phyloP scores from a whole-genome alignment of 352 stramenopile genomes.

The Phytopythium chamaehyphon region DNA sequence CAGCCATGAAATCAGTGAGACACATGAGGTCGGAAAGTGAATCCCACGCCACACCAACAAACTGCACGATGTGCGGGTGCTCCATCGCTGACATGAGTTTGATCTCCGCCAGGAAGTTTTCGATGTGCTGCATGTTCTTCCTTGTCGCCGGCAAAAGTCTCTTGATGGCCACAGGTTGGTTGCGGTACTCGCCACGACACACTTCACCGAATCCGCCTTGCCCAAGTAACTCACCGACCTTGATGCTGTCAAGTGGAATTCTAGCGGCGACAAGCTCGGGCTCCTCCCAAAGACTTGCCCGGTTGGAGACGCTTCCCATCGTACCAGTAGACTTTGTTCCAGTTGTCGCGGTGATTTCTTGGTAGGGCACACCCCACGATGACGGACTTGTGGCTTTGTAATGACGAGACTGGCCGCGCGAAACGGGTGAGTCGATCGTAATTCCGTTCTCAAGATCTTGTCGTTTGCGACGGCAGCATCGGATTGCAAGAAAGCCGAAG shows the following conservation, averaged over 20 bases:
- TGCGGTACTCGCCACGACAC: slow-evolving; percentile 27
- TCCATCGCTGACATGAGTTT: slow-evolving; percentile 34
- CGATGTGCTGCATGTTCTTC: slow-evolving; percentile 34
- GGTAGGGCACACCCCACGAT: background rate
- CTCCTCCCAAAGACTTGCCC: slow-evolving; percentile 23
- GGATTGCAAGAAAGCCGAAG: too few species aligned
- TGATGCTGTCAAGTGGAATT: slow-evolving; percentile 31
- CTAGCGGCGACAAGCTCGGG: slow-evolving; percentile 28
- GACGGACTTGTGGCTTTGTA: slow-evolving; percentile 11
- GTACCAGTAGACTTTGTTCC: background rate
- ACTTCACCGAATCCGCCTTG: slow-evolving; percentile 32
- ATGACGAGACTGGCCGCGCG: too few species aligned
- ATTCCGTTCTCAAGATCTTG: too few species aligned
- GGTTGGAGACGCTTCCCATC: background rate
- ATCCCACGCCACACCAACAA: slow-evolving; percentile 58
- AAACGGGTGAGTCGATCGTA: too few species aligned
- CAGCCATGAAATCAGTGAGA: slow-evolving; percentile 47
- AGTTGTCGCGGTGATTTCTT: background rate
- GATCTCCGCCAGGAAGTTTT: slow-evolving; percentile 39
- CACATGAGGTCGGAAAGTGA: slow-evolving; percentile 40
- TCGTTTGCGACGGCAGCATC: too few species aligned
- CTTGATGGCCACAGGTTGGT: slow-evolving; percentile 36
- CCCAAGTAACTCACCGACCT: slow-evolving; percentile 22
- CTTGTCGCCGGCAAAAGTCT: slow-evolving; percentile 32
- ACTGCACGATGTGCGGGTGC: slow-evolving; percentile 45